These are phyloP conservation scores for Ramaria rubella DNA, from an alignment of 768 basidiomycete genomes.

Conservation along the genomic window DNA sequence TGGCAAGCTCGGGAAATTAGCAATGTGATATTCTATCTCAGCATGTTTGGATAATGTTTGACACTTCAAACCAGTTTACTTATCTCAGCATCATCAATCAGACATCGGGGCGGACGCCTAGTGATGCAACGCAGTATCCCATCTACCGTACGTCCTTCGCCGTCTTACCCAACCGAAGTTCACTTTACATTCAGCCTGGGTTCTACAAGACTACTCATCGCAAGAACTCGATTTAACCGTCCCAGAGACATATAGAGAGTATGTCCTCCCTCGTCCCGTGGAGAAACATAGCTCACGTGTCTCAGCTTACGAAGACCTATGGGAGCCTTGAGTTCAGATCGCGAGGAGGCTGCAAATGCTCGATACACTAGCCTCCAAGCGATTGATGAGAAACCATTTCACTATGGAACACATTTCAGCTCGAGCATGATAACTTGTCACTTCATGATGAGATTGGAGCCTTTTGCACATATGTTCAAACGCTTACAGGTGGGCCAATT, in stretches of 20 bases:
- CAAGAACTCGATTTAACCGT: slow-evolving; percentile 55
- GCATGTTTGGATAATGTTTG: not conserved
- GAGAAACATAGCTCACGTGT: not conserved
- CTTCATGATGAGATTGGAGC: slow-evolving; percentile 82
- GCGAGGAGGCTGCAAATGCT: slow-evolving; percentile 67
- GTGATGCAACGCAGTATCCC: slow-evolving; percentile 92
- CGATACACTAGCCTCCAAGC: slow-evolving; percentile 71
- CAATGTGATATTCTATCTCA: slow-evolving; percentile 45
- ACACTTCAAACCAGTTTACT: slow-evolving; percentile 52
- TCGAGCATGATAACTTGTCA: slow-evolving; percentile 98
- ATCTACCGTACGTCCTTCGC: slow-evolving; percentile 62
- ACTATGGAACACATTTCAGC: slow-evolving; percentile 92
- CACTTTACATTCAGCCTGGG: slow-evolving; percentile 60
- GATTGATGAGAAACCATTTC: slow-evolving; percentile 83
- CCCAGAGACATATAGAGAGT: slow-evolving; percentile 69
- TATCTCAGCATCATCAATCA: slow-evolving; percentile 89
- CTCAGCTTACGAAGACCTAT: slow-evolving; percentile 76
- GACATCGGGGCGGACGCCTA: slow-evolving; percentile 86
- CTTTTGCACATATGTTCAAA: slow-evolving; percentile 94
- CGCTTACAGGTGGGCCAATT: slow-evolving; percentile 52
- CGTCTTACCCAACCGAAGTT: not conserved
- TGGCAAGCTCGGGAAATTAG: slow-evolving; percentile 92
- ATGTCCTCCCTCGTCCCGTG: slow-evolving; percentile 23
- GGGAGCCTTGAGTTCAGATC: slow-evolving; percentile 75
- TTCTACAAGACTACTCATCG: slow-evolving; percentile 79